Conservation (phyloP, 2,329 filamentous ascomycete genomes). For the Neospermospora avenae region DNA sequence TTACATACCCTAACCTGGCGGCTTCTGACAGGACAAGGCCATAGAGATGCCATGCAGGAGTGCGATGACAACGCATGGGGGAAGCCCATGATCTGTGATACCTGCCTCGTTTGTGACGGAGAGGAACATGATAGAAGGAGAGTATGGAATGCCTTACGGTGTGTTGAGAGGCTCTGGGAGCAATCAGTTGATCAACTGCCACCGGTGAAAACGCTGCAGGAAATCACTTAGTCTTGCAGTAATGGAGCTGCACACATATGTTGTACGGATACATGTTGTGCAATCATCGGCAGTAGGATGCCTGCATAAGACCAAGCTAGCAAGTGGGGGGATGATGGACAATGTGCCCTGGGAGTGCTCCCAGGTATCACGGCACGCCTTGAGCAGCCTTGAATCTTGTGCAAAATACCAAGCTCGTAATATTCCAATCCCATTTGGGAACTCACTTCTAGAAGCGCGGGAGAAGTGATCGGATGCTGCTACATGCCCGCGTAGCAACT, state of each 20-base stretch:
- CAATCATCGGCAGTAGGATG: conserved; percentile 5
- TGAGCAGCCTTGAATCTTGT: conserved; percentile 24
- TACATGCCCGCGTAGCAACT: conserved; percentile 12
- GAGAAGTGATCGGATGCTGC: conserved; percentile 23
- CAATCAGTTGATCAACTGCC: conserved; percentile 26
- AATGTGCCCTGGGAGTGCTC: conserved; percentile 13
- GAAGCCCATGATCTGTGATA: conserved; percentile 29
- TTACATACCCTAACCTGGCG: background rate
- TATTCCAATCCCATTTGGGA: conserved; percentile 19
- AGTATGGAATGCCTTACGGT: conserved; percentile 12
- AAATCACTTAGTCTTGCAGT: background rate
- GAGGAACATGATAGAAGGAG: conserved; percentile 24
- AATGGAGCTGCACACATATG: background rate
- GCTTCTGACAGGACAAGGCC: conserved; percentile 23
- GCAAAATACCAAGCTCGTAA: conserved; percentile 4
- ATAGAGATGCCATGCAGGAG: conserved; percentile 29
- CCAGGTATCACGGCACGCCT: conserved; percentile 30
- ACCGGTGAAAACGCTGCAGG: background rate
- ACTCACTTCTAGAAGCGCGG: conserved; percentile 26
- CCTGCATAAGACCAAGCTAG: conserved; percentile 23
- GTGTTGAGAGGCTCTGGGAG: conserved; percentile 22
- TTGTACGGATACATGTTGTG: background rate
- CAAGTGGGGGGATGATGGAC: conserved; percentile 9
- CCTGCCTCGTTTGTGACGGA: conserved; percentile 31
- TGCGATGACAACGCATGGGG: conserved; percentile 34